Conservation (phyloP, 306 rosid species). For the Quercus wislizeni region DNA sequence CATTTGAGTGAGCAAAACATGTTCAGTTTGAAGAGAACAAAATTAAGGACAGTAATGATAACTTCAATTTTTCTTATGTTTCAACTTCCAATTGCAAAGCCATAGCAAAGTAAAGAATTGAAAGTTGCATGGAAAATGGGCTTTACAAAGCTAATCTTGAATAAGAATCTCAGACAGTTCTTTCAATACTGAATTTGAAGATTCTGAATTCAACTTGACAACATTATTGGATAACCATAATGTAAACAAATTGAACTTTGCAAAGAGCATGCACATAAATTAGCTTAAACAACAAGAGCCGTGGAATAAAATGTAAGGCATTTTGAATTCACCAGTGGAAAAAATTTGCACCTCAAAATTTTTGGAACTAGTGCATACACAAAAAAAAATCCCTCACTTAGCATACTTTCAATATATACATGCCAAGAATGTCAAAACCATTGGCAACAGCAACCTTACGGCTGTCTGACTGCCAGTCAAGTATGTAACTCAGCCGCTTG, state of each 20-base stretch:
- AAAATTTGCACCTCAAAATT: neutral
- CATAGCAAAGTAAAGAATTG: too few species aligned
- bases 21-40: too few species aligned
- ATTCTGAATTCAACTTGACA: neutral
- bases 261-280: neutral
- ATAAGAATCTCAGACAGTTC: too few species aligned
- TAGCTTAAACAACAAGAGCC: neutral
- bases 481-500: constrained; percentile 31
- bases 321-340: neutral
- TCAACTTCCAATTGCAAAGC: too few species aligned
- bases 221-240: neutral
- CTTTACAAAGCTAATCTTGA: too few species aligned
- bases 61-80: too few species aligned
- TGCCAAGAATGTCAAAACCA: constrained; percentile 30
- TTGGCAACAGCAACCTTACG: constrained; percentile 30
- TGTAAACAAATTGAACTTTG: neutral
- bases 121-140: too few species aligned
- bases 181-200: too few species aligned
- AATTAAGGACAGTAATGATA: too few species aligned
- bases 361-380: neutral
- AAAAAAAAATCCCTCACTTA: constrained; percentile 9
- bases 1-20: too few species aligned
- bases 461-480: constrained; percentile 29
- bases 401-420: constrained; percentile 53
- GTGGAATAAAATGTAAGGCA: neutral